Percentiles rank a stretch among this genome's conserved stretches.
These are phyloP conservation scores for Hericium alpestre DNA, from an alignment of 768 basidiomycete genomes.

Conservation along the genomic window DNA sequence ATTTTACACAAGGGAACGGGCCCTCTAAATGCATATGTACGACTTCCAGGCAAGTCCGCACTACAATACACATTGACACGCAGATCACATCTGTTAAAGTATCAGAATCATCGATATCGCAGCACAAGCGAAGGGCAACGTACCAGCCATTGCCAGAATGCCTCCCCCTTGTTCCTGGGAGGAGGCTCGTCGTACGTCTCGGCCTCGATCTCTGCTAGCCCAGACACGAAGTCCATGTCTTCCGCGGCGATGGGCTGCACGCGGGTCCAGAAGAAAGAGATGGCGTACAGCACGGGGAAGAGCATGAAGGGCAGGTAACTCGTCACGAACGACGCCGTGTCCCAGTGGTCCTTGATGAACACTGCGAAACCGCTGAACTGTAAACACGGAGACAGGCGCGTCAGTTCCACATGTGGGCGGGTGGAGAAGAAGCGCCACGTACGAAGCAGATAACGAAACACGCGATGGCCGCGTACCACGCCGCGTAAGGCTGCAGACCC, in stretches of 20 bases:
- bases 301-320: conserved; percentile 59
- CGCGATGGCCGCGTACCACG: conserved; percentile 35
- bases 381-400: conserved; percentile 22
- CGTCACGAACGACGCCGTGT: conserved; percentile 59
- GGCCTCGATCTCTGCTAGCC: conserved; percentile 28
- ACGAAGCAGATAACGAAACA: conserved; percentile 50
- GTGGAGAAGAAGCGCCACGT: conserved; percentile 17
- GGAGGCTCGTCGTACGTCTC: conserved; percentile 50
- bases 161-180: conserved; percentile 55
- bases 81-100: neutral
- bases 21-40: no score
- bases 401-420: neutral
- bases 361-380: conserved; percentile 40
- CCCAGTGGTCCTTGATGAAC: conserved; percentile 46
- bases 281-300: conserved; percentile 67
- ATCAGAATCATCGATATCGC: neutral
- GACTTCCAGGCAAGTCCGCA: no score
- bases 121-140: neutral
- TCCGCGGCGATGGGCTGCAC: conserved; percentile 33
- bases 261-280: conserved; percentile 44
- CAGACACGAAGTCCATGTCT: conserved; percentile 79
- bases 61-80: no score
- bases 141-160: conserved; percentile 74
- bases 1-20: no score
- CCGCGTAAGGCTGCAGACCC: conserved; percentile 59